A percentile compares a stretch with the other conserved stretches of the same genome.
phyloP scores from a whole-genome alignment of 2,329 filamentous ascomycete genomes.

The Graphiopsis chlorocephala region DNA sequence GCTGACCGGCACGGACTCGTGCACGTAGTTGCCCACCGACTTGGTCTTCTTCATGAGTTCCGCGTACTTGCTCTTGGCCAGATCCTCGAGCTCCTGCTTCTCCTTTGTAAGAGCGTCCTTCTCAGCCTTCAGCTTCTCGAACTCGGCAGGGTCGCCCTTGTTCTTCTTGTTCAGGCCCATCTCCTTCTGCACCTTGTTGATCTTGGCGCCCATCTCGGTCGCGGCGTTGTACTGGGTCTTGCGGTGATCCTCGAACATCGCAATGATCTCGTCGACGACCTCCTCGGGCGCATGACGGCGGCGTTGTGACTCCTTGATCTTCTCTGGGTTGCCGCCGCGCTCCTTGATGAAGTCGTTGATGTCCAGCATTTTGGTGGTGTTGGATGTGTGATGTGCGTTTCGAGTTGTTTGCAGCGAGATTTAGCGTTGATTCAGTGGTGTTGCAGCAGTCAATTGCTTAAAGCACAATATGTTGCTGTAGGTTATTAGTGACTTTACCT shows the following conservation, averaged over 20 bases:
- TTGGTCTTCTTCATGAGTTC: conserved; percentile 74
- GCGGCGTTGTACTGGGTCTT: conserved; percentile 57
- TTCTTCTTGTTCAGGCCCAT: conserved; percentile 92
- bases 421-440: not conserved
- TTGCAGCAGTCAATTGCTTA: not conserved
- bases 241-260: conserved; percentile 80
- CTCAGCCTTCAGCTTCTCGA: conserved; percentile 73
- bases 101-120: conserved; percentile 76
- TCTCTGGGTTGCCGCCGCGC: conserved; percentile 85
- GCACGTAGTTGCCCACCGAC: conserved; percentile 86
- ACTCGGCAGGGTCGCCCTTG: conserved; percentile 82
- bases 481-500: not conserved
- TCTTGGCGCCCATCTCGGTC: conserved; percentile 76
- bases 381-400: not conserved
- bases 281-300: conserved; percentile 77
- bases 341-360: conserved; percentile 61
- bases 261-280: conserved; percentile 86
- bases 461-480: not conserved
- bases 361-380: conserved; percentile 38
- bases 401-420: not conserved
- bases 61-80: conserved; percentile 71
- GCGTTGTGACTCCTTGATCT: conserved; percentile 87
- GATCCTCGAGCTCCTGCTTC: conserved; percentile 75
- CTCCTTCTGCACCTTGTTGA: conserved; percentile 86
- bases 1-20: conserved; percentile 79